These are phyloP conservation scores for Clavaria fumosa DNA, from an alignment of 768 basidiomycete species.

Conservation along the genomic window DNA sequence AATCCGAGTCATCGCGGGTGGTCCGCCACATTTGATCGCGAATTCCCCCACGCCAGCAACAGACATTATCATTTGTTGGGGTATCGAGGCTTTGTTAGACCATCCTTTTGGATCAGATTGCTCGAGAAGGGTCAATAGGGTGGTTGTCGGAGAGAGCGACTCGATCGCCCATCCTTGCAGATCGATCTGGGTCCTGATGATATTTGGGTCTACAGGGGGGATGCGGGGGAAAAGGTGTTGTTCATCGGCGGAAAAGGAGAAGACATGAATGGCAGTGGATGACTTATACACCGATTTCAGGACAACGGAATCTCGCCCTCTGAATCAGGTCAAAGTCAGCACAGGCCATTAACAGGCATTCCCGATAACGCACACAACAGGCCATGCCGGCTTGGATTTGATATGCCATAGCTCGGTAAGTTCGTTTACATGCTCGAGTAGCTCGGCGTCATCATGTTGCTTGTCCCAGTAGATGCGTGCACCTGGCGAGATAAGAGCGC, in stretches of 20 bases:
- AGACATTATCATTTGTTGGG: constrained; percentile 81
- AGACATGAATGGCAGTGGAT: constrained; percentile 85
- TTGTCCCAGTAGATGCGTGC: constrained; percentile 80
- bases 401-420: constrained; percentile 88
- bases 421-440: constrained; percentile 83
- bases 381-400: constrained; percentile 87
- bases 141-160: constrained; percentile 86
- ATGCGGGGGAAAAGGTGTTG: constrained; percentile 67
- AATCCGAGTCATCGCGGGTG: constrained; percentile 78
- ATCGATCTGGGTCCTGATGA: constrained; percentile 91
- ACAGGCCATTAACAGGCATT: not conserved
- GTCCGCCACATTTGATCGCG: constrained; percentile 88
- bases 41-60: constrained; percentile 91
- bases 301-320: constrained; percentile 80
- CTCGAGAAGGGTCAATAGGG: constrained; percentile 82
- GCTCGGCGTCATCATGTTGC: constrained; percentile 68
- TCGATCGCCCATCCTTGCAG: constrained; percentile 99
- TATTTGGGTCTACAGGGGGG: constrained; percentile 50
- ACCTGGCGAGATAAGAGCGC: constrained; percentile 75
- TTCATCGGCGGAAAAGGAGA: constrained; percentile 89
- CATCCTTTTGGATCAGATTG: constrained; percentile 97
- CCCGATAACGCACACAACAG: constrained; percentile 34
- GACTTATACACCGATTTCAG: constrained; percentile 97
- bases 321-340: constrained; percentile 16
- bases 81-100: constrained; percentile 89